These are phyloP conservation scores for Tylopilus sp. DNA, from an alignment of 1,284 basidiomycete species.

Conservation along the genomic window DNA sequence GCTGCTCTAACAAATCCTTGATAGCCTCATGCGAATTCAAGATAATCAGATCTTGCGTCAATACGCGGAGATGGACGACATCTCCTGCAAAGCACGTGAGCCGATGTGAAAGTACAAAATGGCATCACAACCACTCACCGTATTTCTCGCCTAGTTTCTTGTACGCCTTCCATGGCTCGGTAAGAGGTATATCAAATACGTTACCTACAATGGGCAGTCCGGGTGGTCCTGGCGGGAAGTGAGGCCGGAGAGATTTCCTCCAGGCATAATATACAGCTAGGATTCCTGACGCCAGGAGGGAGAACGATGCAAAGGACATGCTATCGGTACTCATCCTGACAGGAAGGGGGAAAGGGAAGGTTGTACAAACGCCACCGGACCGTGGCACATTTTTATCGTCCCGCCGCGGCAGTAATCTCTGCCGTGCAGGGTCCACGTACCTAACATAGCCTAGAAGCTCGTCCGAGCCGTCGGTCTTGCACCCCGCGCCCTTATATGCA, in stretches of 20 bases:
- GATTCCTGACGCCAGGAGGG: slow-evolving; percentile 1
- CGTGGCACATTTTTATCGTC: background rate
- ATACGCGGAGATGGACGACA: slow-evolving; percentile 1
- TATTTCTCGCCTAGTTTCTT: slow-evolving; percentile 7
- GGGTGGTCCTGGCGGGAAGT: slow-evolving; percentile 6
- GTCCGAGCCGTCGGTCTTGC: too few species aligned
- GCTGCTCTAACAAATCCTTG: slow-evolving; percentile 3
- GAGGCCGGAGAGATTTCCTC: slow-evolving; percentile 1
- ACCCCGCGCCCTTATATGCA: too few species aligned
- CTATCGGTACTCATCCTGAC: background rate
- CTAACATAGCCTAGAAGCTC: background rate
- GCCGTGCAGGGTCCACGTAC: background rate
- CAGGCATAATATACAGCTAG: background rate
- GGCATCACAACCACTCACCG: background rate
- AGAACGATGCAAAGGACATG: background rate
- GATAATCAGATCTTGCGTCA: slow-evolving; percentile 4
- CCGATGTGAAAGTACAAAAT: background rate
- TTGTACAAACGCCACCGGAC: background rate
- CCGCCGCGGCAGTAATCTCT: background rate
- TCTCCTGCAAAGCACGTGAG: slow-evolving; percentile 1
- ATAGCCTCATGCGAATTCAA: slow-evolving; percentile 8
- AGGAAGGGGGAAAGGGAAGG: background rate
- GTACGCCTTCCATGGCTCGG: slow-evolving; percentile 4
- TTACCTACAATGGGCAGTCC: slow-evolving; percentile 5
- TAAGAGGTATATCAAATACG: slow-evolving; percentile 3